Evolutionary conservation across 805 yeast genomes (phyloP).

Genomic region (Candida krabiensis): DNA sequence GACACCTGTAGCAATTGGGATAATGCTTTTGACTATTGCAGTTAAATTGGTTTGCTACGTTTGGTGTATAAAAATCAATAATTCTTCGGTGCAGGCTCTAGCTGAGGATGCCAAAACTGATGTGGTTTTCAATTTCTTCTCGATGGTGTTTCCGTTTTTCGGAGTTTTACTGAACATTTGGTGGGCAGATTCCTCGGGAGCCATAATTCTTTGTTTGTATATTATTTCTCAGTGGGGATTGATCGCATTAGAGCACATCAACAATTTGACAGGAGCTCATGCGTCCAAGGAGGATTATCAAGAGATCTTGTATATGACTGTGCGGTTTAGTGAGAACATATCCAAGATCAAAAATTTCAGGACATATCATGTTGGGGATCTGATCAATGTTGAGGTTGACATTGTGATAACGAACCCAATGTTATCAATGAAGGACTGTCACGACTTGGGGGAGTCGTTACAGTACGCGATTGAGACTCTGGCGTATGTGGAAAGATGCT

Average conservation of each 20-base stretch:
- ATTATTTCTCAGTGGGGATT: conserved; percentile 62
- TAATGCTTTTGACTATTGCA: conserved; percentile 64
- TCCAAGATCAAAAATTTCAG: conserved; percentile 62
- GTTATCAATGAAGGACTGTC: conserved; percentile 62
- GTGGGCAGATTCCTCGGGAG: conserved; percentile 81
- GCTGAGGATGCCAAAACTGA: conserved; percentile 85
- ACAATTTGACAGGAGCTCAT: conserved; percentile 71
- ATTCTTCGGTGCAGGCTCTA: conserved; percentile 72
- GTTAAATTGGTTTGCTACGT: conserved; percentile 61
- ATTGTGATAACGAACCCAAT: conserved; percentile 51
- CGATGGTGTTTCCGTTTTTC: conserved; percentile 65
- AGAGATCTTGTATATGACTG: conserved; percentile 64
- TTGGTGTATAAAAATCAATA: conserved; percentile 59
- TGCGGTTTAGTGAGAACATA: conserved; percentile 68
- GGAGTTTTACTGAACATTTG: conserved; percentile 55
- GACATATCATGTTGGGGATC: conserved; percentile 79
- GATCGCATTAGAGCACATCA: conserved; percentile 70
- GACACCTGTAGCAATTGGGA: conserved; percentile 48
- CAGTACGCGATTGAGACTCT: conserved; percentile 79
- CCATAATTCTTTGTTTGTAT: conserved; percentile 59
- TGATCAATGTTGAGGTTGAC: conserved; percentile 75
- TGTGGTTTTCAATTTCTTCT: conserved; percentile 68
- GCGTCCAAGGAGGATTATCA: conserved; percentile 64
- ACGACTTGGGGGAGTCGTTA: conserved; percentile 77
- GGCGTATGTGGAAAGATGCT: conserved; percentile 77